Conservation (phyloP, 2,329 filamentous ascomycete species). For the Microdochium paspali region DNA sequence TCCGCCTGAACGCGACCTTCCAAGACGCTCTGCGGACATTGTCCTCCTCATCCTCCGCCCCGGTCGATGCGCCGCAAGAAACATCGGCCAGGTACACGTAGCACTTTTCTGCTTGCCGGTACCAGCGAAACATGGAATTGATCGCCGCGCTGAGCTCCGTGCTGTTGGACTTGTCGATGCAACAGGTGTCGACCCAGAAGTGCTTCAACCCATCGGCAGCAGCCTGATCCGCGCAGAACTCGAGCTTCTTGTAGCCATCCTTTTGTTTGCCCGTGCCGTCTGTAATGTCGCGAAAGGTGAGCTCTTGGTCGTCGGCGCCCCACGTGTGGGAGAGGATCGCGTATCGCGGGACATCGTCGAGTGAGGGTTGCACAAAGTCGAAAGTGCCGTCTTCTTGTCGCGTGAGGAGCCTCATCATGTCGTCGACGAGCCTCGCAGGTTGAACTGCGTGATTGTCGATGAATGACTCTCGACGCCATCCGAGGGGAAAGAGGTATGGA, state of each 20-base stretch:
- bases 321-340: conserved; percentile 18
- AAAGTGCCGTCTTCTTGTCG: neutral
- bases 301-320: conserved; percentile 12
- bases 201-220: neutral
- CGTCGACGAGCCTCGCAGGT: no score
- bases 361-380: neutral
- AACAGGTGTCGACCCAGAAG: conserved; percentile 2
- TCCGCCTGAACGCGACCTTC: neutral
- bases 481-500: no score
- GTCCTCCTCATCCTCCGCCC: no score
- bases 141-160: neutral
- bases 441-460: no score
- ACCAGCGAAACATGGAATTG: conserved; percentile 2
- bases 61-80: no score
- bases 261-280: neutral
- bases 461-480: no score
- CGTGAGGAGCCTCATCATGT: conserved; percentile 1
- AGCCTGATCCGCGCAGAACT: neutral
- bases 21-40: neutral
- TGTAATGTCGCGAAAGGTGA: conserved; percentile 11
- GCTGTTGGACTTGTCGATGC: neutral
- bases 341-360: conserved; percentile 10
- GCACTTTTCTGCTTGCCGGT: neutral
- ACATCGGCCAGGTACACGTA: neutral
- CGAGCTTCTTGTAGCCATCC: neutral